Evolutionary conservation across 1,284 basidiomycete genomes (phyloP).

Genomic region (Puccinia coronata): DNA sequence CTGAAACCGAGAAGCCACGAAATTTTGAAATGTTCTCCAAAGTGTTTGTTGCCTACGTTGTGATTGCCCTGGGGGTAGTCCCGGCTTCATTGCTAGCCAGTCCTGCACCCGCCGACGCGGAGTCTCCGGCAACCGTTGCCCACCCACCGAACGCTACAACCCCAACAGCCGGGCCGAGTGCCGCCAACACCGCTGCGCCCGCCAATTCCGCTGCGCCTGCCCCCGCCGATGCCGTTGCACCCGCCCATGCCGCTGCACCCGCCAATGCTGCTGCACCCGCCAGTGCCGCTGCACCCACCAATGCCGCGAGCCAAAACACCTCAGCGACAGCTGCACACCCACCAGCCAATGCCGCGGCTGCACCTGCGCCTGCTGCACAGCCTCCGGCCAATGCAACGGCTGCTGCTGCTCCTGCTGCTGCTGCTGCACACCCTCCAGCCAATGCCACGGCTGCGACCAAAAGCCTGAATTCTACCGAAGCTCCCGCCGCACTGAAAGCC

Average conservation of each 20-base stretch:
- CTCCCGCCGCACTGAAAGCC: not conserved
- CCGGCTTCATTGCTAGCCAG: not conserved
- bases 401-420: no score
- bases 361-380: no score
- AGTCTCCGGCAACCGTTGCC: not conserved
- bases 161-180: not conserved
- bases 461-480: not conserved
- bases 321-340: no score
- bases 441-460: not conserved
- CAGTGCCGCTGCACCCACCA: no score
- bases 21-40: constrained; percentile 13
- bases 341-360: no score
- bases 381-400: no score
- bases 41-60: constrained; percentile 1
- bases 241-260: no score
- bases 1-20: no score
- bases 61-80: not conserved
- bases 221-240: no score
- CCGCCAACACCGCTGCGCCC: not conserved
- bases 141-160: not conserved
- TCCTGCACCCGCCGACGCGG: not conserved
- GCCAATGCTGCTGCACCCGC: no score
- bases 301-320: no score
- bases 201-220: not conserved
- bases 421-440: not conserved